These are phyloP conservation scores for Coleophoma crateriformis DNA, from an alignment of 2,329 filamentous ascomycete genomes.

Conservation along the genomic window DNA sequence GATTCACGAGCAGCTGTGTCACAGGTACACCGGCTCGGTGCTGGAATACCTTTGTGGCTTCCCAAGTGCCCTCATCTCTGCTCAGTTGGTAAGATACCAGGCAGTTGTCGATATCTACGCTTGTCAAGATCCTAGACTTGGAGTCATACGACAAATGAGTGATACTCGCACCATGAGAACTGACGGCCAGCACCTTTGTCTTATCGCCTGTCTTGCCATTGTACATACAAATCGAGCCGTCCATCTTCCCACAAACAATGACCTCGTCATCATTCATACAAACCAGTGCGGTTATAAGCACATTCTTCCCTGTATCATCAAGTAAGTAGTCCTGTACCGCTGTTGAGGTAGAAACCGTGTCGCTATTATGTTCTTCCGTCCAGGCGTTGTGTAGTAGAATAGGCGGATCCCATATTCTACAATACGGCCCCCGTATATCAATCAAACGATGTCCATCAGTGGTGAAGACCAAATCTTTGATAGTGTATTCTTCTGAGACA, in stretches of 20 bases:
- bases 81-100: not conserved
- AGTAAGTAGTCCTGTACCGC: not conserved
- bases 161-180: slow-evolving; percentile 15
- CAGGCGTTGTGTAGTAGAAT: slow-evolving; percentile 22
- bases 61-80: no score
- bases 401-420: slow-evolving; percentile 30
- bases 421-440: slow-evolving; percentile 26
- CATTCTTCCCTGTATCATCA: not conserved
- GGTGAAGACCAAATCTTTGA: slow-evolving; percentile 25
- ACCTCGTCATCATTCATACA: slow-evolving; percentile 8
- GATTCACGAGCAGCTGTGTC: not conserved
- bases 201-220: slow-evolving; percentile 10
- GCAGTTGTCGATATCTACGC: slow-evolving; percentile 15
- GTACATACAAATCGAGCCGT: slow-evolving; percentile 20
- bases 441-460: slow-evolving; percentile 25
- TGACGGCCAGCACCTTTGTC: slow-evolving; percentile 16
- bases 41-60: not conserved
- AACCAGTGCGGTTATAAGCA: slow-evolving; percentile 16
- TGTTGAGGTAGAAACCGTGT: not conserved
- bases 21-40: not conserved
- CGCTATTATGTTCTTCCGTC: slow-evolving; percentile 12
- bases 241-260: slow-evolving; percentile 21
- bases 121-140: slow-evolving; percentile 15
- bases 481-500: slow-evolving; percentile 19
- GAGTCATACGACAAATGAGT: slow-evolving; percentile 13